phyloP scores from a whole-genome alignment of 2,329 filamentous ascomycete genomes.

The Aspergillus ochraceoroseus region DNA sequence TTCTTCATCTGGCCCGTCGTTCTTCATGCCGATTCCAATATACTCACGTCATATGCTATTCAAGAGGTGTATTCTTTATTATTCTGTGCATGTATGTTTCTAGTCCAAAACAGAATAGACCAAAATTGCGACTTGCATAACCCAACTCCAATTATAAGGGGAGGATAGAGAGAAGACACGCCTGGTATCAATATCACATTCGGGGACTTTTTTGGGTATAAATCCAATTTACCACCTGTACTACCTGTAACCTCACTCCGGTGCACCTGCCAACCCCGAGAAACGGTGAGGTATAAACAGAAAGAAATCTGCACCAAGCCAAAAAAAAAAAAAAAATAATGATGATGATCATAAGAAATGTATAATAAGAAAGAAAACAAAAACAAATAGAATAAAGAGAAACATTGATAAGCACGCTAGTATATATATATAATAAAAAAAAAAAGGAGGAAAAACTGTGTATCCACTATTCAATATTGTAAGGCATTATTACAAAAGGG shows the following conservation, averaged over 20 bases:
- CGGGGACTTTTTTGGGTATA: background rate
- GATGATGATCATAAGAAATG: background rate
- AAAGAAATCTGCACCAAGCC: background rate
- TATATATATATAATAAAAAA: no score
- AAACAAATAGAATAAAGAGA: background rate
- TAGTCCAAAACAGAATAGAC: constrained; percentile 6
- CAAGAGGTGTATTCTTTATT: constrained; percentile 5
- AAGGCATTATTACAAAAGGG: no score
- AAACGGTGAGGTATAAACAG: constrained; percentile 3
- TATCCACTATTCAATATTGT: no score
- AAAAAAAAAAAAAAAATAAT: constrained; percentile 3
- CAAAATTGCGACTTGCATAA: background rate
- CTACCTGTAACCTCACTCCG: no score
- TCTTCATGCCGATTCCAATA: constrained; percentile 5
- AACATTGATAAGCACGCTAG: background rate
- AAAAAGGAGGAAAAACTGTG: no score
- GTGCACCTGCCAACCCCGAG: background rate
- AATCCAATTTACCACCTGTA: no score
- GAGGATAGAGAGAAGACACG: no score
- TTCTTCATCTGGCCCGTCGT: background rate
- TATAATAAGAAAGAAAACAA: background rate
- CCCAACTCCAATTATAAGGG: no score
- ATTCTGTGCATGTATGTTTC: constrained; percentile 6
- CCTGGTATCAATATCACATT: no score
- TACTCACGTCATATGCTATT: constrained; percentile 1